phyloP scores from a whole-genome alignment of 176 grass and related monocot species.

The Triticum aestivum region IWGSC_CS_RefSeq_v2.1 NC_057814.1:454889445-454889944 shows the following conservation, averaged over 20 bases:
- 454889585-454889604: background rate
- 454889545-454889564: background rate
- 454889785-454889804: conserved; percentile 36
- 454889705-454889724: conserved; percentile 57
- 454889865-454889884: conserved; percentile 32
- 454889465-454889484: background rate
- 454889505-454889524: background rate
- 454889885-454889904: conserved; percentile 37
- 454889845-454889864: conserved; percentile 6
- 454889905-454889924: conserved; percentile 45
- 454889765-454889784: conserved; percentile 55
- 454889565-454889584: background rate
- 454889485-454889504: conserved; percentile 7
- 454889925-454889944: conserved; percentile 85
- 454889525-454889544: background rate
- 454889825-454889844: conserved; percentile 27
- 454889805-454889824: conserved; percentile 11
- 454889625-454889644: background rate
- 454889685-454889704: background rate
- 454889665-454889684: background rate
- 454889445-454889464: background rate
- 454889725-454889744: conserved; percentile 76
- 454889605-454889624: background rate
- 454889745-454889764: conserved; percentile 60
- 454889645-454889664: conserved; percentile 16